Evolutionary conservation across 169 alveolate genomes (phyloP).

Genomic region (Plasmodium vinckei): DNA sequence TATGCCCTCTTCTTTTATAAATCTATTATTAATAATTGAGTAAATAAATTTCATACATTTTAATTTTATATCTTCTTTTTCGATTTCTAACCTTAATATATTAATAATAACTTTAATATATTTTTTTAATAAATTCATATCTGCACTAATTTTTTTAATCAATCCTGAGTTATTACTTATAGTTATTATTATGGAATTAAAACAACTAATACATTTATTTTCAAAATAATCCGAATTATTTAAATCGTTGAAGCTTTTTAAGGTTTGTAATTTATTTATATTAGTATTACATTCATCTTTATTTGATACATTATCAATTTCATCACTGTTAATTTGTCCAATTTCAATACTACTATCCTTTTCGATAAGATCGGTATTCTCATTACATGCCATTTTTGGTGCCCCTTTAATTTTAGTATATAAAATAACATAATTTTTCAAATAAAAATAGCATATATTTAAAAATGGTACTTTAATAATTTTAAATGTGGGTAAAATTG

Average conservation of each 20-base stretch:
- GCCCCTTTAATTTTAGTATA: slow-evolving; percentile 1
- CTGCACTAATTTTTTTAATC: slow-evolving; percentile 53
- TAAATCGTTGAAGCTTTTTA: slow-evolving; percentile 22
- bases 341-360: background rate
- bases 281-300: background rate
- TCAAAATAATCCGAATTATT: slow-evolving; percentile 54
- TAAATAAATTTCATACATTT: slow-evolving; percentile 73
- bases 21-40: slow-evolving; percentile 57
- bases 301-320: background rate
- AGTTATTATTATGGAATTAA: slow-evolving; percentile 36
- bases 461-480: slow-evolving; percentile 49
- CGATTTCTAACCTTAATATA: slow-evolving; percentile 64
- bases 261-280: slow-evolving; percentile 1
- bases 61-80: slow-evolving; percentile 62
- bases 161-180: slow-evolving; percentile 49
- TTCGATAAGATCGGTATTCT: background rate
- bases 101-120: slow-evolving; percentile 50
- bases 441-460: slow-evolving; percentile 47
- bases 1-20: slow-evolving; percentile 26
- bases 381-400: background rate
- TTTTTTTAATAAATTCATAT: slow-evolving; percentile 39
- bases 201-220: slow-evolving; percentile 69
- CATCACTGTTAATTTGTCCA: background rate
- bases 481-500: slow-evolving; percentile 64
- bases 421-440: slow-evolving; percentile 47